Conservation (phyloP, 495 filamentous ascomycete species). For the Neurospora tetrasperma region DNA sequence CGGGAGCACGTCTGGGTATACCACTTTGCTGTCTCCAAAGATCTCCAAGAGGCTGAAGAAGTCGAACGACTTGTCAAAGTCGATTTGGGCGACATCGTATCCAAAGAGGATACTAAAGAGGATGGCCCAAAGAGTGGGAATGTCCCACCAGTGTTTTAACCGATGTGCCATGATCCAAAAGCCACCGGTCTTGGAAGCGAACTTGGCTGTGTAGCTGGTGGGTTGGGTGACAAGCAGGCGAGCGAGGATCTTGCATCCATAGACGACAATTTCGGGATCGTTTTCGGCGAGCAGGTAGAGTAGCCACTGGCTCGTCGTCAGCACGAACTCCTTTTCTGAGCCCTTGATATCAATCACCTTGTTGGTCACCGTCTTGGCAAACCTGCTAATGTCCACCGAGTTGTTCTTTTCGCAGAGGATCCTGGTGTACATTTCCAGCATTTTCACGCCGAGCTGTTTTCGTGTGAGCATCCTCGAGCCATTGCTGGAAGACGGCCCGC, state of each 20-base stretch:
- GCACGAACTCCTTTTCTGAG: constrained; percentile 18
- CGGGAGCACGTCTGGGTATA: constrained; percentile 67
- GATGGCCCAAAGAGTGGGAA: constrained; percentile 75
- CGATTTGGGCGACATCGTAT: constrained; percentile 61
- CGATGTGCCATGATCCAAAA: constrained; percentile 74
- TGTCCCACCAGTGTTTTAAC: constrained; percentile 81
- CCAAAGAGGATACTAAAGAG: constrained; percentile 87
- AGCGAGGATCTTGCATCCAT: constrained; percentile 75
- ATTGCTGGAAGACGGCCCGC: constrained; percentile 5
- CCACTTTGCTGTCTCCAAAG: constrained; percentile 56
- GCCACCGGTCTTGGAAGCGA: constrained; percentile 73
- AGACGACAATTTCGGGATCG: constrained; percentile 69
- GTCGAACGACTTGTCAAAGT: constrained; percentile 64
- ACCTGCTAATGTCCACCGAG: constrained; percentile 62
- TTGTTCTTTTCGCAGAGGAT: constrained; percentile 68
- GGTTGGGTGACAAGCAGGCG: constrained; percentile 79
- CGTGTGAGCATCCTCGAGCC: constrained; percentile 31
- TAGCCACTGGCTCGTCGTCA: constrained; percentile 64
- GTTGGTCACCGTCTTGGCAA: constrained; percentile 90
- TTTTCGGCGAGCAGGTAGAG: constrained; percentile 85
- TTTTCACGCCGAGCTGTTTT: constrained; percentile 58
- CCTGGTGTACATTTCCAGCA: constrained; percentile 74
- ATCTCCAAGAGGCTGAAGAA: constrained; percentile 59
- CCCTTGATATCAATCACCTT: constrained; percentile 52
- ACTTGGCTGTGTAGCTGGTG: constrained; percentile 68